Evolutionary conservation across 768 basidiomycete genomes (phyloP).

Genomic region (Porphyrellus cyaneotinctus): DNA sequence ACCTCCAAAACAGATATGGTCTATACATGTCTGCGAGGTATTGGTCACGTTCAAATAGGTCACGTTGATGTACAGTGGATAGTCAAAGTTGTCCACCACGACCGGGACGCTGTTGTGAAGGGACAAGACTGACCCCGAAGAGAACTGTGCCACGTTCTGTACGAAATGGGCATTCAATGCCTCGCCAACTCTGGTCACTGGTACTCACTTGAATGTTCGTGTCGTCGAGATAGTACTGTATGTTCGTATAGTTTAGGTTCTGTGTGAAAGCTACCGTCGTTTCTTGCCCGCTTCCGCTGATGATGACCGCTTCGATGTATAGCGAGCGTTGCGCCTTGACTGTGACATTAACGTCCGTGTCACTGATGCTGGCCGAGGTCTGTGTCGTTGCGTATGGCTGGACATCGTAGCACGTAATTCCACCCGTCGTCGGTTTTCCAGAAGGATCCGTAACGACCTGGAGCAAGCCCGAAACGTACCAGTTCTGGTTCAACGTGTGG

Average conservation of each 20-base stretch:
- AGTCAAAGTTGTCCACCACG: slow-evolving; percentile 50
- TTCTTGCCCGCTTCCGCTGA: slow-evolving; percentile 55
- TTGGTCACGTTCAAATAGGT: slow-evolving; percentile 32
- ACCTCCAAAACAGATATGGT: background rate
- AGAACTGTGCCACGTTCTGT: slow-evolving; percentile 49
- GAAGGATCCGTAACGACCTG: slow-evolving; percentile 69
- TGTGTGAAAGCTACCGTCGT: slow-evolving; percentile 62
- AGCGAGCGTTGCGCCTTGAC: slow-evolving; percentile 57
- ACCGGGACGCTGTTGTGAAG: slow-evolving; percentile 44
- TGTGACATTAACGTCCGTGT: slow-evolving; percentile 53
- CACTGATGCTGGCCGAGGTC: slow-evolving; percentile 41
- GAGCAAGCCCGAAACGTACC: slow-evolving; percentile 69
- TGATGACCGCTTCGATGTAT: slow-evolving; percentile 56
- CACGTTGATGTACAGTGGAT: slow-evolving; percentile 47
- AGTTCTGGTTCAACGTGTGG: slow-evolving; percentile 67
- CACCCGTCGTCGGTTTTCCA: slow-evolving; percentile 60
- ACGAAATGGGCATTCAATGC: background rate
- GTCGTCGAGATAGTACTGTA: slow-evolving; percentile 56
- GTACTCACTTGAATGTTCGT: slow-evolving; percentile 36
- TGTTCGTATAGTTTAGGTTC: slow-evolving; percentile 54
- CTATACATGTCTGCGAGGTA: slow-evolving; percentile 19
- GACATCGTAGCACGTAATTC: slow-evolving; percentile 55
- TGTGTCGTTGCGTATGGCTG: slow-evolving; percentile 52
- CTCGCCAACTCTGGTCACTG: background rate
- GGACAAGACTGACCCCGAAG: slow-evolving; percentile 44